A percentile compares a stretch with the other conserved stretches of the same genome.
These are phyloP conservation scores for Trichoderma gracile DNA, from an alignment of 2,329 filamentous ascomycete genomes.

Conservation along the genomic window DNA sequence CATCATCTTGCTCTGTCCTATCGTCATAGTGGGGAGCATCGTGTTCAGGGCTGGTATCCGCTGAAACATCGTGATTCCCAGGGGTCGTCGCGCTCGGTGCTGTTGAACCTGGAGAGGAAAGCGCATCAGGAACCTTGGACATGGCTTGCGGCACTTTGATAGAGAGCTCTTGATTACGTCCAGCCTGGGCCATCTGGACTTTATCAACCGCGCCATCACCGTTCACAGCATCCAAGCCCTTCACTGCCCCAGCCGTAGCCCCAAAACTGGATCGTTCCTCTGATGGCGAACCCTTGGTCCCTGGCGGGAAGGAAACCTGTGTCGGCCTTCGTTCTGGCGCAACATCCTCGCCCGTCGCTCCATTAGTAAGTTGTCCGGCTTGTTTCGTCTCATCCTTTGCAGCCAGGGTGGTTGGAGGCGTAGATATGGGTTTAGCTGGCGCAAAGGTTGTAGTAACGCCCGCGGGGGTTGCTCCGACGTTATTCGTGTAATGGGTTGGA, in stretches of 20 bases:
- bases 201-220: background rate
- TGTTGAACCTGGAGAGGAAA: slow-evolving; percentile 65
- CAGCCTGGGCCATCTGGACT: background rate
- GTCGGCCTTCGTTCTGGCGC: slow-evolving; percentile 26
- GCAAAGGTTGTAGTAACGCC: background rate
- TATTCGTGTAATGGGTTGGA: background rate
- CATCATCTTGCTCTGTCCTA: slow-evolving; percentile 12
- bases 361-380: background rate
- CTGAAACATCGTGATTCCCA: slow-evolving; percentile 65
- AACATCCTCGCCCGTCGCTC: slow-evolving; percentile 8
- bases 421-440: background rate
- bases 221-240: background rate
- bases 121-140: slow-evolving; percentile 44
- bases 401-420: background rate
- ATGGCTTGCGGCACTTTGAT: slow-evolving; percentile 35
- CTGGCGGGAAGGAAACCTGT: slow-evolving; percentile 39
- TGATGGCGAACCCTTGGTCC: slow-evolving; percentile 36
- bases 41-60: slow-evolving; percentile 73
- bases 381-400: slow-evolving; percentile 6
- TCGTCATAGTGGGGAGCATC: slow-evolving; percentile 60
- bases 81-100: slow-evolving; percentile 74
- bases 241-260: slow-evolving; percentile 10
- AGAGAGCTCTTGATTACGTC: slow-evolving; percentile 29
- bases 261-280: slow-evolving; percentile 19
- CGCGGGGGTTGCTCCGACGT: background rate